These are phyloP conservation scores for Salix udensis DNA, from an alignment of 345 rosid genomes.

Conservation along the genomic window DNA sequence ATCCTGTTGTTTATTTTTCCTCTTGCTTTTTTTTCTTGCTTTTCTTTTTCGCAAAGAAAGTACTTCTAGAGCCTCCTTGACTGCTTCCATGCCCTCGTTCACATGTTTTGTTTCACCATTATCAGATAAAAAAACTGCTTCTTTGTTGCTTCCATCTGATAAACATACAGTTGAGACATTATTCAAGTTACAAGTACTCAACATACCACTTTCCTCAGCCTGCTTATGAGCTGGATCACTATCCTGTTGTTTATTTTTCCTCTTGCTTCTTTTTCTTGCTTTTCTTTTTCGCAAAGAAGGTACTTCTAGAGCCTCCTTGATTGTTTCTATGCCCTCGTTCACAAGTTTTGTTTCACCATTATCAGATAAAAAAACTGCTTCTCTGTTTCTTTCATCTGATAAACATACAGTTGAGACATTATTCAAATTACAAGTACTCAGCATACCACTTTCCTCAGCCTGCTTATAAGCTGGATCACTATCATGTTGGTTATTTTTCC, in stretches of 20 bases:
- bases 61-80: conserved; percentile 11
- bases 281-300: background rate
- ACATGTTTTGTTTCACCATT: background rate
- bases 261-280: conserved; percentile 1
- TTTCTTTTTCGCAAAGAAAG: background rate
- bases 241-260: background rate
- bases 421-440: no score
- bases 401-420: no score
- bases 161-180: conserved; percentile 8
- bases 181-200: conserved; percentile 4
- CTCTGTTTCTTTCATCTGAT: no score
- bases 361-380: no score
- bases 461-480: background rate
- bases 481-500: no score
- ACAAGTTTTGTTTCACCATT: no score
- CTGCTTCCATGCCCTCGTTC: conserved; percentile 15
- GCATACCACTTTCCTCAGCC: conserved; percentile 11
- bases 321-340: conserved; percentile 15
- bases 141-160: conserved; percentile 10
- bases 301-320: conserved; percentile 10
- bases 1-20: background rate
- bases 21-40: background rate
- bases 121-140: conserved; percentile 4
- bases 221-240: conserved; percentile 16
- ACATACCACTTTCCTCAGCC: conserved; percentile 13